Evolutionary conservation across 2,329 filamentous ascomycete genomes (phyloP).

Genomic region (Sporothrix curviconia): DNA sequence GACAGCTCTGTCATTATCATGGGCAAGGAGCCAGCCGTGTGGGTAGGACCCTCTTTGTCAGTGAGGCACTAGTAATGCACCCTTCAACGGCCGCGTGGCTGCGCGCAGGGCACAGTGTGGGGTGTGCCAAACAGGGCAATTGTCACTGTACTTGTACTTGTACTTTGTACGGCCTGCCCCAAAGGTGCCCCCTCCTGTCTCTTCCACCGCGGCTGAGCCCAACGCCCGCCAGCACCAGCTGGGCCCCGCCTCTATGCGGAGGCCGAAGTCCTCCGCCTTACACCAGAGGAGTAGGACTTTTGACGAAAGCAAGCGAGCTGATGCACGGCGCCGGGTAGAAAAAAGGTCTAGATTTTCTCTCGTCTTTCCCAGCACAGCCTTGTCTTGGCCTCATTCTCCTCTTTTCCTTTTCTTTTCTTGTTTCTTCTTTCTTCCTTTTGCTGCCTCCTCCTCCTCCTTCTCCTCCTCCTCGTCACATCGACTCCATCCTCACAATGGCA

Average conservation of each 20-base stretch:
- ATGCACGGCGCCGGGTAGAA: too few species aligned
- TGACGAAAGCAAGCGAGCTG: too few species aligned
- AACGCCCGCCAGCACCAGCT: too few species aligned
- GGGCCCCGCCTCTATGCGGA: neutral
- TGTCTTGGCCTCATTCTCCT: neutral
- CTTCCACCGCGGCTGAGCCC: constrained; percentile 1
- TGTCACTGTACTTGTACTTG: too few species aligned
- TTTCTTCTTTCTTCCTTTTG: neutral
- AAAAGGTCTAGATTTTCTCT: neutral
- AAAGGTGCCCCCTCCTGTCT: too few species aligned
- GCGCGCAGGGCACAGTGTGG: neutral
- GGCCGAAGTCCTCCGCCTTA: constrained; percentile 9
- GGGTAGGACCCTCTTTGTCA: neutral
- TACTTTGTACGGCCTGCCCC: neutral
- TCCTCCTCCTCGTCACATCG: neutral
- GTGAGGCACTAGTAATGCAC: neutral
- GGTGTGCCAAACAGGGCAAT: too few species aligned
- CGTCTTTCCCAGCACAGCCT: neutral
- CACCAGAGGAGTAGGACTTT: neutral
- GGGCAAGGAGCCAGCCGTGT: neutral
- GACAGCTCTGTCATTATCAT: neutral
- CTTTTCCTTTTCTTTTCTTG: neutral
- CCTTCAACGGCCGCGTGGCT: neutral
- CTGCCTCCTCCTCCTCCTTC: neutral
- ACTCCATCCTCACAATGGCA: constrained; percentile 11